These are phyloP conservation scores for Dalechampia spathulata DNA, from an alignment of 441 rosid species.

Conservation along the genomic window DNA sequence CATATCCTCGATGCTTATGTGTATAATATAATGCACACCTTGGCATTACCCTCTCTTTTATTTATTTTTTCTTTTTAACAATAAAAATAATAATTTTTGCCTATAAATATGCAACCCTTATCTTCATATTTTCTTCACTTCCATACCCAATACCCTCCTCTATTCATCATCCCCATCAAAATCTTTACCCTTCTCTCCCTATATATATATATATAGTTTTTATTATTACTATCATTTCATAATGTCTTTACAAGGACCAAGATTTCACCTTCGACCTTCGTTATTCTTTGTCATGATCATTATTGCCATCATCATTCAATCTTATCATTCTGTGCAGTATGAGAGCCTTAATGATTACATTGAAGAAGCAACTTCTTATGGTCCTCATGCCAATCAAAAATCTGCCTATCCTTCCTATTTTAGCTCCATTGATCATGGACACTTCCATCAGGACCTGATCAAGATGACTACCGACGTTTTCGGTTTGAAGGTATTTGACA, in stretches of 20 bases:
- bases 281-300: constrained; percentile 1
- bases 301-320: background rate
- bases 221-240: background rate
- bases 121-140: constrained; percentile 1
- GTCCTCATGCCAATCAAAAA: constrained; percentile 1
- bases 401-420: constrained; percentile 26
- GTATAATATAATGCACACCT: constrained; percentile 9
- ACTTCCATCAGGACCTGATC: constrained; percentile 15
- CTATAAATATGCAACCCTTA: constrained; percentile 38
- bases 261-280: background rate
- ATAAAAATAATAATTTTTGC: constrained; percentile 2
- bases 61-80: too few relatives aligned
- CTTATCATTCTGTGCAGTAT: constrained; percentile 18
- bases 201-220: too few relatives aligned
- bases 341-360: constrained; percentile 27
- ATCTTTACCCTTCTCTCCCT: background rate
- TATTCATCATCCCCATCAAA: background rate
- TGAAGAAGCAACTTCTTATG: constrained; percentile 24
- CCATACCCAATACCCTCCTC: background rate
- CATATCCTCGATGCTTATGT: constrained; percentile 19
- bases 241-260: constrained; percentile 21
- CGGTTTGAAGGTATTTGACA: constrained; percentile 18
- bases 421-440: constrained; percentile 28
- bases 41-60: background rate
- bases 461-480: constrained; percentile 19